phyloP scores from a whole-genome alignment of 2,329 filamentous ascomycete genomes.

The Penicillium hesseltinei region DNA sequence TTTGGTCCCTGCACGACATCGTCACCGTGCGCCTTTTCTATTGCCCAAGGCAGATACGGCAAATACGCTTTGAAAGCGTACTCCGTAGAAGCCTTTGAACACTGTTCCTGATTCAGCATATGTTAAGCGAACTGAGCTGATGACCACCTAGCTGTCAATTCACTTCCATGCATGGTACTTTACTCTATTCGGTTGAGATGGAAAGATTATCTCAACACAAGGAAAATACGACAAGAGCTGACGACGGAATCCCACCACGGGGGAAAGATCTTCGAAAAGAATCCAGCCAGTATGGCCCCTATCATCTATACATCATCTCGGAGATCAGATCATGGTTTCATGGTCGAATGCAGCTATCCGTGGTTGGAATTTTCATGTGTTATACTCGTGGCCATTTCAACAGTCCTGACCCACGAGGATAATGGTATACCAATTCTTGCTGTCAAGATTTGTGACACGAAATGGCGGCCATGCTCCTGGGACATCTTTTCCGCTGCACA shows the following conservation, averaged over 20 bases:
- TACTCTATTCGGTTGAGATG: slow-evolving; percentile 10
- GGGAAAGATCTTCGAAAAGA: neutral
- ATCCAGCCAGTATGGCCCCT: neutral
- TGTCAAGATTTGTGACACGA: slow-evolving; percentile 13
- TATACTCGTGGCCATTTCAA: neutral
- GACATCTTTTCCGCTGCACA: slow-evolving; percentile 27
- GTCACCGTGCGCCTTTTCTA: neutral
- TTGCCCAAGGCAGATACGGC: neutral
- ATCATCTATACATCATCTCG: slow-evolving; percentile 7
- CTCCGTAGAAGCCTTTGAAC: neutral
- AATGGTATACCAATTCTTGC: neutral
- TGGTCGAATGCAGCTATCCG: slow-evolving; percentile 22
- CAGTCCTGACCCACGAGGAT: neutral
- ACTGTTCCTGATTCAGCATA: neutral
- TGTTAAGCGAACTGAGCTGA: slow-evolving; percentile 8
- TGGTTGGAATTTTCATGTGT: slow-evolving; percentile 16
- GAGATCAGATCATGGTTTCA: slow-evolving; percentile 19
- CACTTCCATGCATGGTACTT: slow-evolving; percentile 4
- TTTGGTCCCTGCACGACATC: neutral
- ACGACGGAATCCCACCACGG: neutral
- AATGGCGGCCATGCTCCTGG: slow-evolving; percentile 36
- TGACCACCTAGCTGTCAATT: slow-evolving; percentile 11
- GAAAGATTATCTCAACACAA: slow-evolving; percentile 11
- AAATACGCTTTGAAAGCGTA: neutral
- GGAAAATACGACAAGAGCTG: slow-evolving; percentile 3